These are phyloP conservation scores for Smittium culicis DNA, from an alignment of 371 early-diverging fungal genomes.

Conservation along the genomic window DNA sequence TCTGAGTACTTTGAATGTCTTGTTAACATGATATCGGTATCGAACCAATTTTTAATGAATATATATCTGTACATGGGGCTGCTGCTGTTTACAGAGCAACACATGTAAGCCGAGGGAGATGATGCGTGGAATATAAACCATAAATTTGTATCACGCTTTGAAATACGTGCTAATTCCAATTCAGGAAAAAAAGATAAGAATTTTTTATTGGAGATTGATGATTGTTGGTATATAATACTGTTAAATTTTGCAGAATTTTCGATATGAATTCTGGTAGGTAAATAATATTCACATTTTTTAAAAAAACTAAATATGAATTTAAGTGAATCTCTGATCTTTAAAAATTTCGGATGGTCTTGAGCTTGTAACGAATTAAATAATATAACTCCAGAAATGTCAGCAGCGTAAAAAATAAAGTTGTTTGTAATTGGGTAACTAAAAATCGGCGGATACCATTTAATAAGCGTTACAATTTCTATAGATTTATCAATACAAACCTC, in stretches of 20 bases:
- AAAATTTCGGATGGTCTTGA: not conserved
- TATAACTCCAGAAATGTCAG: not conserved
- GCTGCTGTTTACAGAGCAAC: not conserved
- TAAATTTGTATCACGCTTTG: not conserved
- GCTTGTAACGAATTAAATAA: not conserved
- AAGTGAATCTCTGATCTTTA: not conserved
- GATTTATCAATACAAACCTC: not conserved
- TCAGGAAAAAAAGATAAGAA: not conserved
- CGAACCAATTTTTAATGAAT: constrained; percentile 1
- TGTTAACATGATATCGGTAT: too few species aligned
- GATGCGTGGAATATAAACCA: not conserved
- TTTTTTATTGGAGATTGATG: not conserved
- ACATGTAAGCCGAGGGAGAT: not conserved
- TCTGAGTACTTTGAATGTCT: too few species aligned
- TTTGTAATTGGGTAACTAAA: not conserved
- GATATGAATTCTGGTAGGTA: too few species aligned
- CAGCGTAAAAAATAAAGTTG: not conserved
- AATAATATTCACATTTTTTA: not conserved
- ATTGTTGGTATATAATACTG: not conserved
- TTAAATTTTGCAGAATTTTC: not conserved
- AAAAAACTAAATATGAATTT: not conserved
- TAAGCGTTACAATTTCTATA: not conserved
- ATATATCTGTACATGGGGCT: not conserved
- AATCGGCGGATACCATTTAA: not conserved
- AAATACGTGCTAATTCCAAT: not conserved